Evolutionary conservation across 2,329 filamentous ascomycete genomes (phyloP).

Genomic region (Hymenoscyphus occultus): DNA sequence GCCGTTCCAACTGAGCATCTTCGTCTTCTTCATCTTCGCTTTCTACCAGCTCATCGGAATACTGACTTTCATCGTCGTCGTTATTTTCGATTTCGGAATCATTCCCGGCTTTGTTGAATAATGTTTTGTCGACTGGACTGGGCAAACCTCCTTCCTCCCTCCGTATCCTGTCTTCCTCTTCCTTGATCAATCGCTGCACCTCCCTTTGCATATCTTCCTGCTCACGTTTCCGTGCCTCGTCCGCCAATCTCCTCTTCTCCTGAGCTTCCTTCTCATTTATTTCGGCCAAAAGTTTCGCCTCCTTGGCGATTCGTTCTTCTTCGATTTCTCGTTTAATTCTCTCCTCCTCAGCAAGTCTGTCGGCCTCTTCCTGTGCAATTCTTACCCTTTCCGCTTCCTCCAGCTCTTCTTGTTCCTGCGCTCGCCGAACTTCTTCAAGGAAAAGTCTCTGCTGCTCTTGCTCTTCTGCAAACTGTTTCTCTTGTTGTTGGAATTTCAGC

Average conservation of each 20-base stretch:
- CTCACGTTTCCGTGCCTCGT: background rate
- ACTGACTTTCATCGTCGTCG: background rate
- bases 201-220: background rate
- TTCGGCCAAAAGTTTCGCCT: background rate
- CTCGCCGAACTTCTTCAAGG: constrained; percentile 4
- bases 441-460: constrained; percentile 10
- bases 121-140: background rate
- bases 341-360: constrained; percentile 10
- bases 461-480: constrained; percentile 10
- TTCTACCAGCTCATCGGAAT: constrained; percentile 4
- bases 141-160: background rate
- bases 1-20: background rate
- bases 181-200: background rate
- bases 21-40: background rate
- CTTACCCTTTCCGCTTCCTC: constrained; percentile 7
- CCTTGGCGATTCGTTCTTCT: constrained; percentile 8
- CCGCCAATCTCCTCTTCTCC: background rate
- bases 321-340: background rate
- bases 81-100: background rate
- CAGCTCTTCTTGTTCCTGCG: constrained; percentile 4
- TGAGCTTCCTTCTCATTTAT: background rate
- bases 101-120: background rate
- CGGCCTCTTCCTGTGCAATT: background rate
- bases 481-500: constrained; percentile 17
- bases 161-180: constrained; percentile 5